phyloP scores from a whole-genome alignment of 2,329 filamentous ascomycete species.

The Trichoderma brevicompactum region DNA sequence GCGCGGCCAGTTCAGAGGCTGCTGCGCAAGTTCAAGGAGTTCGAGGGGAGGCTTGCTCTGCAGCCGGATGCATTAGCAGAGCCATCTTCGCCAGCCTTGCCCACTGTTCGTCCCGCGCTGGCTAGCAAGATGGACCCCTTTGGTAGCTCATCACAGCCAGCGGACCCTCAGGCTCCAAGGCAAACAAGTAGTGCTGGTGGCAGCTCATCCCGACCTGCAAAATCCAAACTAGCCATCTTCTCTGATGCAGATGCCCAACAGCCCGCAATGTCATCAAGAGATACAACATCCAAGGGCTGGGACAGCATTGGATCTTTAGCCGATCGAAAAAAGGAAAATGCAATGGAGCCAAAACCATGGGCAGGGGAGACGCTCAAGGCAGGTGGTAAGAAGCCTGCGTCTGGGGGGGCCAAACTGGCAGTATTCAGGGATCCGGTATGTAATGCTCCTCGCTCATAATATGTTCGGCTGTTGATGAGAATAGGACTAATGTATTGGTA shows the following conservation, averaged over 20 bases:
- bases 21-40: slow-evolving; percentile 88
- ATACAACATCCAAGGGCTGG: slow-evolving; percentile 73
- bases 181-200: slow-evolving; percentile 53
- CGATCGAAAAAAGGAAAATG: slow-evolving; percentile 93
- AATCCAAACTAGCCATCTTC: slow-evolving; percentile 88
- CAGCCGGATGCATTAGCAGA: slow-evolving; percentile 64
- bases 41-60: slow-evolving; percentile 76
- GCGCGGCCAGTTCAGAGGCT: slow-evolving; percentile 81
- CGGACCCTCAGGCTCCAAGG: slow-evolving; percentile 69
- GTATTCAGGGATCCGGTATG: slow-evolving; percentile 94
- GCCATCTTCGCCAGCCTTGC: slow-evolving; percentile 85
- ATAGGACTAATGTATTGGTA: slow-evolving; percentile 87
- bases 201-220: slow-evolving; percentile 65
- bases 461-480: slow-evolving; percentile 78
- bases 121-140: slow-evolving; percentile 88
- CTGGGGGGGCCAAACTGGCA: slow-evolving; percentile 70
- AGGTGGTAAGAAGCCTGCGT: slow-evolving; percentile 76
- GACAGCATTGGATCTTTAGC: slow-evolving; percentile 85
- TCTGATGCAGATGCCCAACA: slow-evolving; percentile 72
- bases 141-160: slow-evolving; percentile 55
- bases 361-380: slow-evolving; percentile 87
- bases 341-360: slow-evolving; percentile 85
- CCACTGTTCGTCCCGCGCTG: slow-evolving; percentile 78
- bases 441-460: slow-evolving; percentile 43
- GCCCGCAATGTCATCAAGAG: slow-evolving; percentile 58